A percentile compares a stretch with the other conserved stretches of the same genome.
Evolutionary conservation across 106 monocot species (phyloP).

Genomic region (Apostasia ramifera): DNA sequence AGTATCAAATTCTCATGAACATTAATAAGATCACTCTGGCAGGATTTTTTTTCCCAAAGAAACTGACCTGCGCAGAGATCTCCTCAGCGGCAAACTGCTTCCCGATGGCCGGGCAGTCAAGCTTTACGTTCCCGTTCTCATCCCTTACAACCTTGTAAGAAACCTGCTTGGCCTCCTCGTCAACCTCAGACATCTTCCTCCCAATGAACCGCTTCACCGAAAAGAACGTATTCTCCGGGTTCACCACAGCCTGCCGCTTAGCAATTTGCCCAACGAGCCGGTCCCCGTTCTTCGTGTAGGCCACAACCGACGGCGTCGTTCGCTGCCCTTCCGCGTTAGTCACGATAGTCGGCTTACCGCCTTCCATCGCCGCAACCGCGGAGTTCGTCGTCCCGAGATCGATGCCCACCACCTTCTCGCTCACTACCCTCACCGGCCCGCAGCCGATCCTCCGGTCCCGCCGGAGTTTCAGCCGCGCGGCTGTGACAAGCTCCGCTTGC

Average conservation of each 20-base stretch:
- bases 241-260: slow-evolving; percentile 93
- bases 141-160: slow-evolving; percentile 70
- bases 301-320: slow-evolving; percentile 94
- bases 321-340: slow-evolving; percentile 96
- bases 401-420: slow-evolving; percentile 88
- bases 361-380: slow-evolving; percentile 98
- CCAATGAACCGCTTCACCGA: slow-evolving; percentile 93
- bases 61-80: slow-evolving; percentile 87
- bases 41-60: not conserved
- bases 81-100: slow-evolving; percentile 96
- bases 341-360: slow-evolving; percentile 91
- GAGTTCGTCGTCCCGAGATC: slow-evolving; percentile 97
- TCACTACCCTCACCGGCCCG: slow-evolving; percentile 31
- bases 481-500: not conserved
- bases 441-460: not conserved
- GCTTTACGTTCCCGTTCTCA: slow-evolving; percentile 91
- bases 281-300: slow-evolving; percentile 89
- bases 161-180: slow-evolving; percentile 93
- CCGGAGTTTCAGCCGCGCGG: not conserved
- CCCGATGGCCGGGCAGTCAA: slow-evolving; percentile 88
- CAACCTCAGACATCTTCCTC: slow-evolving; percentile 85
- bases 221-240: slow-evolving; percentile 96
- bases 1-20: no score
- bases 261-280: slow-evolving; percentile 91
- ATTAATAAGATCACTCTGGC: no score